phyloP scores from a whole-genome alignment of 345 rosid genomes.

The Brassica incana region DNA sequence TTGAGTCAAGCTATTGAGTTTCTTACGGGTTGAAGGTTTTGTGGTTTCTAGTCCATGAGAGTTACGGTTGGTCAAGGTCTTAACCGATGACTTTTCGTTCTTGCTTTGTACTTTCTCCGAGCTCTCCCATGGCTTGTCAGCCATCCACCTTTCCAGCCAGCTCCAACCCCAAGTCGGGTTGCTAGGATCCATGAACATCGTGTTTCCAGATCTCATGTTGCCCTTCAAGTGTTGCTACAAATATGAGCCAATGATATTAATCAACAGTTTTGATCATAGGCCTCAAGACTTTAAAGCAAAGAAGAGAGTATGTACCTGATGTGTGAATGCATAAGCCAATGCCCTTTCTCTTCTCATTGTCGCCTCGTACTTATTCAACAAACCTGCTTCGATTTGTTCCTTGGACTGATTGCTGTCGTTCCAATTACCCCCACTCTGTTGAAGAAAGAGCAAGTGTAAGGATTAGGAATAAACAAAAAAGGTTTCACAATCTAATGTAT shows the following conservation, averaged over 20 bases:
- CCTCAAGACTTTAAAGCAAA: neutral
- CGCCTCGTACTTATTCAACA: conserved; percentile 79
- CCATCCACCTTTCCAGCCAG: conserved; percentile 96
- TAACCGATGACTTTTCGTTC: conserved; percentile 50
- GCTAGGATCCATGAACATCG: conserved; percentile 69
- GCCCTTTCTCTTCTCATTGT: conserved; percentile 90
- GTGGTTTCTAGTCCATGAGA: conserved; percentile 57
- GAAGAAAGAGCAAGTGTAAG: neutral
- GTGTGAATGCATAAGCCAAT: conserved; percentile 84
- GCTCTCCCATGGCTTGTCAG: conserved; percentile 81
- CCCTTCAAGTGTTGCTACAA: conserved; percentile 78
- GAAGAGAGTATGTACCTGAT: conserved; percentile 57
- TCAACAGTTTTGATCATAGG: conserved; percentile 1
- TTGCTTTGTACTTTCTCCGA: conserved; percentile 46
- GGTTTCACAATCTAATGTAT: too few relatives aligned
- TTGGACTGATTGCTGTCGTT: conserved; percentile 80
- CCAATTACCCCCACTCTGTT: conserved; percentile 82
- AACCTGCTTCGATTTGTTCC: conserved; percentile 73
- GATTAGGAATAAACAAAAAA: neutral
- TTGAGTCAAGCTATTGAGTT: conserved; percentile 53
- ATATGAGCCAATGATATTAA: conserved; percentile 6
- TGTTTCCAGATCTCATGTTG: conserved; percentile 46
- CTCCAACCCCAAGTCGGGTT: conserved; percentile 98
- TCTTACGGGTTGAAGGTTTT: conserved; percentile 62
- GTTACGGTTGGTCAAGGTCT: conserved; percentile 43